Conservation (phyloP, 1,284 basidiomycete genomes). For the Omphalotus olearius region DNA sequence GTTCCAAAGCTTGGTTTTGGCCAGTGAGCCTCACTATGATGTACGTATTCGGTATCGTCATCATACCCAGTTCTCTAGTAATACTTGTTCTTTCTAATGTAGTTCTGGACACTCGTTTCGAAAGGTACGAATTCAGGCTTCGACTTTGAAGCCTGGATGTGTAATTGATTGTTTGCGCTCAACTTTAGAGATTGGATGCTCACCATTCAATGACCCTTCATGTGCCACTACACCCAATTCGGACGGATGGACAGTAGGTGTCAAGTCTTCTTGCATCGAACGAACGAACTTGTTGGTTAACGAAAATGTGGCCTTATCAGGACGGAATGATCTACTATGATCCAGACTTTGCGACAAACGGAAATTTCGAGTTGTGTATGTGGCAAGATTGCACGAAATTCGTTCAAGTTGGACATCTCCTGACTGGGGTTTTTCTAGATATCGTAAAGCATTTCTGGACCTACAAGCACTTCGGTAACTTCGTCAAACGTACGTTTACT, state of each 20-base stretch:
- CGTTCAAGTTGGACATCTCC: not conserved
- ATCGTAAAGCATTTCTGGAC: slow-evolving; percentile 36
- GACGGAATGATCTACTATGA: slow-evolving; percentile 38
- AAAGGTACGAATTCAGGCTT: slow-evolving; percentile 18
- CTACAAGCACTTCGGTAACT: slow-evolving; percentile 37
- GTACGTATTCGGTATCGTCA: slow-evolving; percentile 19
- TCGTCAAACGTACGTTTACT: slow-evolving; percentile 30
- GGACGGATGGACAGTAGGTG: slow-evolving; percentile 32
- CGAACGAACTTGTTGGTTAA: not conserved
- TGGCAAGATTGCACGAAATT: not conserved
- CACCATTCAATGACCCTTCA: slow-evolving; percentile 24
- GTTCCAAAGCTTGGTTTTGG: slow-evolving; percentile 33
- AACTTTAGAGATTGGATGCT: slow-evolving; percentile 28
- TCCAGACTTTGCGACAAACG: slow-evolving; percentile 28
- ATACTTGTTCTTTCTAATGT: not conserved
- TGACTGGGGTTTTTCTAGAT: slow-evolving; percentile 18
- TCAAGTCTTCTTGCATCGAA: not conserved
- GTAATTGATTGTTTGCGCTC: too few relatives aligned
- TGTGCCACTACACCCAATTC: slow-evolving; percentile 29
- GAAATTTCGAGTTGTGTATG: slow-evolving; percentile 33
- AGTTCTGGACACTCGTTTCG: slow-evolving; percentile 39
- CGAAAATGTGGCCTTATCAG: slow-evolving; percentile 15
- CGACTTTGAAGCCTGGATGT: too few relatives aligned
- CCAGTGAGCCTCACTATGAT: slow-evolving; percentile 33
- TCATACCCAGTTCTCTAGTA: not conserved